These are phyloP conservation scores for Chytridium lagenaria DNA, from an alignment of 371 early-diverging fungal genomes.

Conservation along the genomic window DNA sequence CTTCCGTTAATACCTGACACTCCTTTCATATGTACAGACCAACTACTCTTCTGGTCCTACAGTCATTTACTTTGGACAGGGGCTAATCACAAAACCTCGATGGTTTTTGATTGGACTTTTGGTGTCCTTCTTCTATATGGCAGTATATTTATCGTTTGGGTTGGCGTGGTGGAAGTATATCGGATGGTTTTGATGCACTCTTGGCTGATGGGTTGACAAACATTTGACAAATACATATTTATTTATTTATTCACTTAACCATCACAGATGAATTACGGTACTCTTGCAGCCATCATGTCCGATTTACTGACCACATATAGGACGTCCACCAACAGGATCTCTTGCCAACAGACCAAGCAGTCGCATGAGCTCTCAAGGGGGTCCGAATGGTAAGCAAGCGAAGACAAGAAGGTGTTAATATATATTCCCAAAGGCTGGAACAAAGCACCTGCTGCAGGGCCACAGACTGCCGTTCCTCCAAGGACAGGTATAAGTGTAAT, in stretches of 20 bases:
- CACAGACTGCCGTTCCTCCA: no score
- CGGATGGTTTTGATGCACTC: conserved; percentile 68
- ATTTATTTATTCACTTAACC: no score
- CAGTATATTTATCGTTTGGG: conserved; percentile 68
- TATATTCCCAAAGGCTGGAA: conserved; percentile 19
- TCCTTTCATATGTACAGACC: conserved; percentile 47
- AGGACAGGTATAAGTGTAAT: conserved; percentile 27
- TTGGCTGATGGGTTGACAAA: no score
- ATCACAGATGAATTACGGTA: no score
- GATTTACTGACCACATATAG: conserved; percentile 20
- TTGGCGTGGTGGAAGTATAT: conserved; percentile 73
- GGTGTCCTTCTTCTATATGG: conserved; percentile 59
- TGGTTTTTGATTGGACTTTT: conserved; percentile 71
- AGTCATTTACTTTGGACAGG: conserved; percentile 49
- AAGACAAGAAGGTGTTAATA: conserved; percentile 9
- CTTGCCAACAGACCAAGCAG: conserved; percentile 58
- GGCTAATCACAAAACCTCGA: conserved; percentile 58
- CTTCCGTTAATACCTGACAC: no score
- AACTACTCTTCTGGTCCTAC: conserved; percentile 64
- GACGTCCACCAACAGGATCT: conserved; percentile 60
- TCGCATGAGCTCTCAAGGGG: conserved; percentile 40
- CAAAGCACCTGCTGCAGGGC: conserved; percentile 14
- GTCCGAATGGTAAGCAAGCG: background rate
- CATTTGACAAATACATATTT: no score
- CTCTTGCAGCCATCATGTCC: no score